phyloP scores from a whole-genome alignment of 78 protist genomes.

The Salpingoeca rosetta region DNA sequence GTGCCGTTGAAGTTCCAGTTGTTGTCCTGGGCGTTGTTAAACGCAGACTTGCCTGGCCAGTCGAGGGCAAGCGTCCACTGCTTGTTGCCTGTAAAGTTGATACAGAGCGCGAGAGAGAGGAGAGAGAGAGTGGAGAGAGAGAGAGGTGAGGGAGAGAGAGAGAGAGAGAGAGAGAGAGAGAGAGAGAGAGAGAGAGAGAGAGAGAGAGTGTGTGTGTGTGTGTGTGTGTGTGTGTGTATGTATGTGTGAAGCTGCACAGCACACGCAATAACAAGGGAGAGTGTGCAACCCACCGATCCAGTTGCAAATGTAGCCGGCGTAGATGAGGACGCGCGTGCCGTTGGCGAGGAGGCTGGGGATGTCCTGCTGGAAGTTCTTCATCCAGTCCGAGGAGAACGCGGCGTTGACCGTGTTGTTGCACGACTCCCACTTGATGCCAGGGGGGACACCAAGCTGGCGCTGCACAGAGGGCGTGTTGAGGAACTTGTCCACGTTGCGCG shows the following conservation, averaged over 20 bases:
- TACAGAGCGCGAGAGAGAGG: background rate
- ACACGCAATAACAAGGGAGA: too few species aligned
- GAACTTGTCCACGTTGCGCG: background rate
- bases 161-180: too few species aligned
- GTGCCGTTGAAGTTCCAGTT: background rate
- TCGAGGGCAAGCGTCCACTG: slow-evolving; percentile 1
- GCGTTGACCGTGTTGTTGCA: background rate
- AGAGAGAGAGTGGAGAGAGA: too few species aligned
- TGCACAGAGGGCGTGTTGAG: background rate
- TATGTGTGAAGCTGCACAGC: too few species aligned
- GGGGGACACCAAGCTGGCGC: slow-evolving; percentile 6
- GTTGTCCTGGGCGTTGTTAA: slow-evolving; percentile 11
- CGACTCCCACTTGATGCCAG: background rate
- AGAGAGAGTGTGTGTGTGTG: too few species aligned
- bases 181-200: too few species aligned
- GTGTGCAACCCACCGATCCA: slow-evolving; percentile 9
- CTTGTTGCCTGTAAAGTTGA: too few species aligned
- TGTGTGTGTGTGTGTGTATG: too few species aligned
- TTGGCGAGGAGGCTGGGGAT: background rate
- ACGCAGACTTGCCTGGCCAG: slow-evolving; percentile 26
- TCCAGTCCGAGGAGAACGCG: slow-evolving; percentile 7
- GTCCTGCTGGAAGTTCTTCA: background rate
- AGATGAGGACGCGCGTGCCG: slow-evolving; percentile 11
- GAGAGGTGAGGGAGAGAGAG: too few species aligned
- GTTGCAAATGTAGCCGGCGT: slow-evolving; percentile 25